These are phyloP conservation scores for Amphicarpaea edgeworthii DNA, from an alignment of 306 rosid species.

Conservation along the genomic window DNA sequence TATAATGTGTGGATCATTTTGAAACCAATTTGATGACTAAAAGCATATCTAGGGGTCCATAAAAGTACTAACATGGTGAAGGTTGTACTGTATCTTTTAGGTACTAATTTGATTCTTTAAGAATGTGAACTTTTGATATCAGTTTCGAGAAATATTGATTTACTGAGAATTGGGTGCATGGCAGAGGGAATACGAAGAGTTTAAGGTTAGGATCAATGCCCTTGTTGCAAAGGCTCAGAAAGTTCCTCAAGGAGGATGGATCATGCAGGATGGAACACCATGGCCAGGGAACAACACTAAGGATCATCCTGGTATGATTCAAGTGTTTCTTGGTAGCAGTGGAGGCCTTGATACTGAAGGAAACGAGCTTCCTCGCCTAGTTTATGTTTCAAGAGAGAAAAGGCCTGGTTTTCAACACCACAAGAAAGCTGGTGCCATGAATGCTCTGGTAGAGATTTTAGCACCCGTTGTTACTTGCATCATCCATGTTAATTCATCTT, in stretches of 20 bases:
- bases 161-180: slow-evolving; percentile 10
- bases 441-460: slow-evolving; percentile 65
- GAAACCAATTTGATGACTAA: background rate
- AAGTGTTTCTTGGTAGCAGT: slow-evolving; percentile 87
- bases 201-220: slow-evolving; percentile 84
- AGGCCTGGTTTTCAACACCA: slow-evolving; percentile 89
- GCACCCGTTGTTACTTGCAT: slow-evolving; percentile 27
- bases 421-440: slow-evolving; percentile 97
- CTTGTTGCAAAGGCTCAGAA: slow-evolving; percentile 86
- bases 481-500: background rate
- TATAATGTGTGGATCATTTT: no score
- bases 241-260: slow-evolving; percentile 90
- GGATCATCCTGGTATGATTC: slow-evolving; percentile 96
- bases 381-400: slow-evolving; percentile 89
- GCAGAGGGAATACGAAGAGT: slow-evolving; percentile 92
- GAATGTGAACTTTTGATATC: background rate
- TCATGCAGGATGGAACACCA: slow-evolving; percentile 96
- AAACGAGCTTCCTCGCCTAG: slow-evolving; percentile 87
- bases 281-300: slow-evolving; percentile 95
- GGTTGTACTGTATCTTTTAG: background rate
- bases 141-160: slow-evolving; percentile 10
- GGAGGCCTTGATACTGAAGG: slow-evolving; percentile 90
- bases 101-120: background rate
- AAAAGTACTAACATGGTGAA: background rate
- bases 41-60: background rate